Evolutionary conservation across 345 rosid genomes (phyloP), one percentile per base, ranked within the genome.

Genomic region (Rhodomyrtus tomentosa): DNA sequence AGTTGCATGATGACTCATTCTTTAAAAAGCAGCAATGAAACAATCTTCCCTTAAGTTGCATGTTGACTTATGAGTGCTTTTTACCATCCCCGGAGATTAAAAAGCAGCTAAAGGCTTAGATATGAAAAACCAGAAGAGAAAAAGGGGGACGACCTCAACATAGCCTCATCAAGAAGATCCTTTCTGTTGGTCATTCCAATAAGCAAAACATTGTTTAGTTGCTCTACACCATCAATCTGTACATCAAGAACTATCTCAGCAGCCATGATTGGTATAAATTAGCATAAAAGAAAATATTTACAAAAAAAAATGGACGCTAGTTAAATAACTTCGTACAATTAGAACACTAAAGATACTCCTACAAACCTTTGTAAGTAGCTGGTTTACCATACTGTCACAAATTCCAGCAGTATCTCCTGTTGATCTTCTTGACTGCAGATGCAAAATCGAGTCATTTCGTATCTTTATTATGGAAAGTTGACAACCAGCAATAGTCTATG

Each of bases 211-310:
- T 98, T 98, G 86, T 98, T 98, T 83, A 98, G 93, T 36, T 98
- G 92, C 91, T 98, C 99, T 93, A 96, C 99, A 25, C 99, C 99
- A 91, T 98, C 99, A 82, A 98, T 98, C 99, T 95, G 98, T 88
- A 91, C 86, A 90, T 24, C 55, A 15, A 16, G 48, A 12, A 55
- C 20, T n/a, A 58, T 10, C 2, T 59, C 24, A 83, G 76, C 5
- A 11, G 40, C 40, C 6, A 38, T 27, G 55, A 51, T 29, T 51
- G 59, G 42, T 81, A 81, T 27, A 1, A 81, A 81, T 20, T 7
- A 51, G 87, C 83, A n/a, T 54, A 68, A 68, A 12, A 32, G 76
- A 4, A 32, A 32, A 68, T 36, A 32, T 36, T 18, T 0, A 1
- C 76, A 32, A 22, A 68, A 68, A 40, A 62, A 68, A 18, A 15